Base-by-base conservation (phyloP, 2,329 filamentous ascomycete genomes). In the Phymatotrichopsis omnivora region DNA sequence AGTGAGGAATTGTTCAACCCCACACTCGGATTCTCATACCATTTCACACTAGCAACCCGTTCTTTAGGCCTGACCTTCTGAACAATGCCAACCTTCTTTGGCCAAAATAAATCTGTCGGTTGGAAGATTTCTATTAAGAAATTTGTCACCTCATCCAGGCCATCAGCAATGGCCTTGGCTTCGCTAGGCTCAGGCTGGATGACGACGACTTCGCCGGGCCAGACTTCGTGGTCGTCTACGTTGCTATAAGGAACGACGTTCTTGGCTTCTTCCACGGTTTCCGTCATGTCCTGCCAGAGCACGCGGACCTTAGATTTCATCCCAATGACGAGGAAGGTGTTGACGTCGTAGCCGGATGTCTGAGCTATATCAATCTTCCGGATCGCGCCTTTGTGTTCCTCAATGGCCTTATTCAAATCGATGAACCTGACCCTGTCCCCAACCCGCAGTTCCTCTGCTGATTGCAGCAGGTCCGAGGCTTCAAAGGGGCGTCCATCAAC, bases 201-300 rank as follows among this genome's bases (percentile, higher is more conserved):
- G 47, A 66, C 65, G 11, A 74, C 65, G 24, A 76, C 64, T 53
- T 76, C 71, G 7, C 73, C 73, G 3, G 74, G 73, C 67, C 71
- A 75, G 1, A 74, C 66, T 45, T 76, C 72, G 42, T 74, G 67
- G 35, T 76, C 71, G 42, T 73, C 71, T 5, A 72, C 63, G 30
- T 68, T 68, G 1, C 64, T 60, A 42, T 73, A 70, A 1, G 70
- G 70, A 3, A 72, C 61, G 3, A 78, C 55, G 5, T 63, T 58
- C 7, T 64, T 66, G 31, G 68, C 67, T 10, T 59, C 41, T 30
- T 74, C 65, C 22, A 64, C 63, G 1, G 71, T 72, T 23, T 70
- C 62, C 7, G 66, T 67, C 12, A 71, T 64, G 56, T 78, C 72
- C 55, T 78, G 74, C 75, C 75, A 79, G 49, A 70, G 68, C 4